These are phyloP conservation scores for Antitrichia curtipendula DNA, from an alignment of 225 moss, liverwort and hornwort species.

Conservation along the genomic window DNA sequence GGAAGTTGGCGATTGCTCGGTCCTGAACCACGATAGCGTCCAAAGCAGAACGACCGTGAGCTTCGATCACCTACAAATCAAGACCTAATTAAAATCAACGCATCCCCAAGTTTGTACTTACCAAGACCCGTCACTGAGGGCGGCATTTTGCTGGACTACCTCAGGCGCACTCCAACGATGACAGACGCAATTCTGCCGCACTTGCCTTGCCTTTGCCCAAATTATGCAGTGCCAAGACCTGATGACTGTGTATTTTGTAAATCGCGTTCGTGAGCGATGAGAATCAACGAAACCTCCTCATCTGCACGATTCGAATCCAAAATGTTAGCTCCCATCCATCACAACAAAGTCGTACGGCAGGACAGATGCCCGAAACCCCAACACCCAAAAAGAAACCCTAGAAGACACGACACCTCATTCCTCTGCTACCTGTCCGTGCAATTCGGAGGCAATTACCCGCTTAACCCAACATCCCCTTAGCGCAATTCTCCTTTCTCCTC, in stretches of 20 bases:
- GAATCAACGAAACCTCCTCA: neutral
- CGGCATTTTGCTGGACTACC: neutral
- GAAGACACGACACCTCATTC: neutral
- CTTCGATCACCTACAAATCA: neutral
- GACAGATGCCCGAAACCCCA: neutral
- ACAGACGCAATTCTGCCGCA: neutral
- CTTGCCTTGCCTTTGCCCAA: neutral
- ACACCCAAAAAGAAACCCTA: neutral
- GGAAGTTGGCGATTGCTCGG: constrained; percentile 48
- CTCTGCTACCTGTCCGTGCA: neutral
- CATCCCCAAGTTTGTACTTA: neutral
- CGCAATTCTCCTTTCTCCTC: neutral
- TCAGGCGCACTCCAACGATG: neutral
- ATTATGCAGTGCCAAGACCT: neutral
- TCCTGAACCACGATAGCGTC: constrained; percentile 1
- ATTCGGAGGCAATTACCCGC: neutral
- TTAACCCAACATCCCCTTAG: neutral
- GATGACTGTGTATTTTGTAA: neutral
- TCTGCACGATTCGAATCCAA: neutral
- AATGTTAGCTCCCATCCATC: neutral
- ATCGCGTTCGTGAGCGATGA: neutral
- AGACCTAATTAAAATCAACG: neutral
- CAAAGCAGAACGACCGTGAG: neutral
- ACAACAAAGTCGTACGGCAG: neutral
- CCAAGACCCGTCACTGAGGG: neutral